Evolutionary conservation across 2,329 filamentous ascomycete species (phyloP).

Genomic region (Microdochium trichocladiopsis): DNA sequence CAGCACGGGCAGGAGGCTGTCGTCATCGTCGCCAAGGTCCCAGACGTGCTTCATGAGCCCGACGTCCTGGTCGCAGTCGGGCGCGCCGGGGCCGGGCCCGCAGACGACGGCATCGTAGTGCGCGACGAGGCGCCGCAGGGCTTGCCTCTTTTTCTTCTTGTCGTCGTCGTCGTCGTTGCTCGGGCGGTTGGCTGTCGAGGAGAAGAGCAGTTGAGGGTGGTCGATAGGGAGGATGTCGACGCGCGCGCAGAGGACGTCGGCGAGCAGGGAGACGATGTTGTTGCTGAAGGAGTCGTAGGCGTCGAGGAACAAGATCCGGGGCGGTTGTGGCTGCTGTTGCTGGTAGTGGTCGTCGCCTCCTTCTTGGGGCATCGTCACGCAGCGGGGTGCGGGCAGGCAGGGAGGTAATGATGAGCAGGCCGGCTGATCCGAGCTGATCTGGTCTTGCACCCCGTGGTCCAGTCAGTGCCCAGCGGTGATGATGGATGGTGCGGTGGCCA

Average conservation of each 20-base stretch:
- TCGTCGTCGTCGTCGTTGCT: neutral
- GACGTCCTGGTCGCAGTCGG: slow-evolving; percentile 64
- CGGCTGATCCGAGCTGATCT: too few relatives aligned
- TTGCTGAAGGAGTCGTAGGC: slow-evolving; percentile 96
- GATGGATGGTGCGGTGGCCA: too few relatives aligned
- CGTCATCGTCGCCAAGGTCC: slow-evolving; percentile 49
- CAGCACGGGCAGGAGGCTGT: slow-evolving; percentile 60
- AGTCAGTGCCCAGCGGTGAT: too few relatives aligned
- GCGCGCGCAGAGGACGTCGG: slow-evolving; percentile 58
- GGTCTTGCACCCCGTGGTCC: too few relatives aligned
- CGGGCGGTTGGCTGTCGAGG: slow-evolving; percentile 1
- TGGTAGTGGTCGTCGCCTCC: too few relatives aligned
- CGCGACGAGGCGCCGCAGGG: slow-evolving; percentile 40
- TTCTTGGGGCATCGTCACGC: too few relatives aligned
- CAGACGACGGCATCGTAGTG: slow-evolving; percentile 80
- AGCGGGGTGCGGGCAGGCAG: too few relatives aligned
- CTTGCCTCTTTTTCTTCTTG: neutral
- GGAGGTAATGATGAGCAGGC: too few relatives aligned
- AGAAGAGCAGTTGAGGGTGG: slow-evolving; percentile 33
- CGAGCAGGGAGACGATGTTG: slow-evolving; percentile 81
- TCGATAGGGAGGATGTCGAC: slow-evolving; percentile 71
- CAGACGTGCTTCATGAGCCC: slow-evolving; percentile 77
- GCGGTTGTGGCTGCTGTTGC: slow-evolving; percentile 6
- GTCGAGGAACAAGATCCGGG: slow-evolving; percentile 77
- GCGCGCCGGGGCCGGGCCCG: slow-evolving; percentile 84